Percentiles rank a stretch among this genome's conserved stretches.
phyloP scores from a whole-genome alignment of 2,329 filamentous ascomycete genomes.

The Apiospora marii region DNA sequence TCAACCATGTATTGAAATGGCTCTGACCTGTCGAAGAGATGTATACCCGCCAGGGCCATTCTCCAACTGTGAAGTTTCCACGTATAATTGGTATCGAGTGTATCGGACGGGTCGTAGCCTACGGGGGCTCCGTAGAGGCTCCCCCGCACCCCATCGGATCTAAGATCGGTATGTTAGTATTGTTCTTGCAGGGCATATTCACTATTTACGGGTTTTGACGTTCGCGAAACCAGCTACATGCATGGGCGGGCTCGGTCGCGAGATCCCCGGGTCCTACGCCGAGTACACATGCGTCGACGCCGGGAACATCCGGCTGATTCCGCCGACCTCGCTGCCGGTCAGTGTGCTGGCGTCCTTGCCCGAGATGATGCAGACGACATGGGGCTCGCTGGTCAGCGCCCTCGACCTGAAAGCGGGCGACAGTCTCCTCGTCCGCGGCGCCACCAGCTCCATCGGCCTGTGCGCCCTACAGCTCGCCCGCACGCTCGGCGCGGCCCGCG shows the following conservation, averaged over 20 bases:
- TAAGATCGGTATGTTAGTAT: not conserved
- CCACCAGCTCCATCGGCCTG: conserved; percentile 56
- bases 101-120: conserved; percentile 48
- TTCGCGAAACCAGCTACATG: conserved; percentile 44
- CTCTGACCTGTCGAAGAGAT: conserved; percentile 44
- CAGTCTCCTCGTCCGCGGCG: conserved; percentile 55
- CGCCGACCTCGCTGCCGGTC: conserved; percentile 38
- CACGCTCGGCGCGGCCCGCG: conserved; percentile 45
- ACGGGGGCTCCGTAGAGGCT: conserved; percentile 38
- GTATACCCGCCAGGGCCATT: conserved; percentile 55
- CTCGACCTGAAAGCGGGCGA: conserved; percentile 49
- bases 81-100: conserved; percentile 57
- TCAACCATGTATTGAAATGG: not conserved
- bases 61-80: conserved; percentile 49
- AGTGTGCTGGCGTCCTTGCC: conserved; percentile 51
- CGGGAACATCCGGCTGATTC: conserved; percentile 48
- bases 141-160: conserved; percentile 44
- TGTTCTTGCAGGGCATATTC: conserved; percentile 33
- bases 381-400: conserved; percentile 50
- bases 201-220: conserved; percentile 38
- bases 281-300: conserved; percentile 55
- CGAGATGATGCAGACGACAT: conserved; percentile 60
- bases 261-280: conserved; percentile 57
- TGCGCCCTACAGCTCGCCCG: conserved; percentile 55
- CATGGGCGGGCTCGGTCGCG: conserved; percentile 57